phyloP scores from a whole-genome alignment of 2,329 filamentous ascomycete species.

The Phaeoacremonium minimum region DNA sequence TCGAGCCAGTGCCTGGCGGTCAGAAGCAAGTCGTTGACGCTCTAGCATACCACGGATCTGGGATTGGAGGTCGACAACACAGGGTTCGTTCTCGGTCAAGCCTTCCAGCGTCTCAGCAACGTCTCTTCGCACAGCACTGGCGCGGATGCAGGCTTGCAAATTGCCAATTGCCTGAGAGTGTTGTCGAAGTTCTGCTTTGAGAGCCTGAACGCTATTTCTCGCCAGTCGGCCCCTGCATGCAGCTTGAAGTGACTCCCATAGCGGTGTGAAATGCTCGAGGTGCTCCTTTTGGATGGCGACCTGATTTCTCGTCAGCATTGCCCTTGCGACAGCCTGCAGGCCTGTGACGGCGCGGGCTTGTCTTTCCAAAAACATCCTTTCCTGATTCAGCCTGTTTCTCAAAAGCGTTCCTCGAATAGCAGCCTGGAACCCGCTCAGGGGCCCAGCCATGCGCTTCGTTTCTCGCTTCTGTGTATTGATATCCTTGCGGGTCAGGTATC shows the following conservation, averaged over 20 bases:
- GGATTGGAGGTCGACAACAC: conserved; percentile 51
- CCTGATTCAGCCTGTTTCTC: conserved; percentile 50
- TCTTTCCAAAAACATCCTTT: conserved; percentile 46
- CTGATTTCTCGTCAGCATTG: conserved; percentile 53
- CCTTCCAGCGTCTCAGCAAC: conserved; percentile 42
- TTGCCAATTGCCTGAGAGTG: conserved; percentile 37
- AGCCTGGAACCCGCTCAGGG: conserved; percentile 59
- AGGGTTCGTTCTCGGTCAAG: conserved; percentile 39
- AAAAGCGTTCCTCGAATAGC: conserved; percentile 63
- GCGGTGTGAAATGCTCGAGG: conserved; percentile 42
- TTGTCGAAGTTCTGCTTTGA: conserved; percentile 43
- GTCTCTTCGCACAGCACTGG: conserved; percentile 47
- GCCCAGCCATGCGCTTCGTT: conserved; percentile 44
- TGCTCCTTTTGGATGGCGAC: conserved; percentile 45
- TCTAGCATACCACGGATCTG: conserved; percentile 58
- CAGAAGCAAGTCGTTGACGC: conserved; percentile 42
- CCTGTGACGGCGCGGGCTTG: conserved; percentile 45
- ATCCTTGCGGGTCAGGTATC: conserved; percentile 59
- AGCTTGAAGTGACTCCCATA: conserved; percentile 48
- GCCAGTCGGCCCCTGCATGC: conserved; percentile 41
- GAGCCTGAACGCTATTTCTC: conserved; percentile 36
- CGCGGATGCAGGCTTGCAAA: conserved; percentile 50
- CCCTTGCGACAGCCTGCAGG: conserved; percentile 65
- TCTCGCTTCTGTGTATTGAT: conserved; percentile 52
- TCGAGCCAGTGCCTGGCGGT: conserved; percentile 51